Percentiles rank a stretch among this genome's conserved stretches.
Conservation (phyloP, 2,329 filamentous ascomycete species). For the Lasiodiplodia citricola region DNA sequence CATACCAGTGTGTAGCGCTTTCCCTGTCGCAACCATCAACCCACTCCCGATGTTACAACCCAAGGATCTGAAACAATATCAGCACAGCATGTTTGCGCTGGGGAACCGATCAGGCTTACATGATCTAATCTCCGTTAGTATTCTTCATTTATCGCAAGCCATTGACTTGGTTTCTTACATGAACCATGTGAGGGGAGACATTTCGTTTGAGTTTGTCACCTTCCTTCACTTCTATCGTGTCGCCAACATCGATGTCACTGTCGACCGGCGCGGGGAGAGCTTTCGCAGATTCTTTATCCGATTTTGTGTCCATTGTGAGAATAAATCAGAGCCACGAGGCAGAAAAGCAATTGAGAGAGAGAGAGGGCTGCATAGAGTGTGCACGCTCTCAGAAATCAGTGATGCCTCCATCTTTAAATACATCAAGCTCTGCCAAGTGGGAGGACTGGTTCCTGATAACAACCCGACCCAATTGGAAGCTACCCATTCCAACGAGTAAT, state of each 20-base stretch:
- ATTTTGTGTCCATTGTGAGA: neutral
- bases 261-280: neutral
- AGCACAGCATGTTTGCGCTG: neutral
- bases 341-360: neutral
- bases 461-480: neutral
- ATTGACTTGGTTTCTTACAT: neutral
- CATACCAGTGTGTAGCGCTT: conserved; percentile 27
- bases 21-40: conserved; percentile 39
- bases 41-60: conserved; percentile 41
- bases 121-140: neutral
- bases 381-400: neutral
- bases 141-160: fast-evolving
- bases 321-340: neutral
- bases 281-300: neutral
- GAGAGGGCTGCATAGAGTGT: too few species aligned
- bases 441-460: neutral
- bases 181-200: neutral
- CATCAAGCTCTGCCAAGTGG: neutral
- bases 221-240: neutral
- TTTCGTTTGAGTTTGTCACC: neutral
- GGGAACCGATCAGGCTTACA: neutral
- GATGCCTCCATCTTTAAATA: neutral
- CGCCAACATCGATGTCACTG: neutral
- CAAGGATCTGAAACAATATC: conserved; percentile 24
- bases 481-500: neutral